phyloP scores from a whole-genome alignment of 2,329 filamentous ascomycete genomes.

The Pseudopithomyces chartarum region DNA sequence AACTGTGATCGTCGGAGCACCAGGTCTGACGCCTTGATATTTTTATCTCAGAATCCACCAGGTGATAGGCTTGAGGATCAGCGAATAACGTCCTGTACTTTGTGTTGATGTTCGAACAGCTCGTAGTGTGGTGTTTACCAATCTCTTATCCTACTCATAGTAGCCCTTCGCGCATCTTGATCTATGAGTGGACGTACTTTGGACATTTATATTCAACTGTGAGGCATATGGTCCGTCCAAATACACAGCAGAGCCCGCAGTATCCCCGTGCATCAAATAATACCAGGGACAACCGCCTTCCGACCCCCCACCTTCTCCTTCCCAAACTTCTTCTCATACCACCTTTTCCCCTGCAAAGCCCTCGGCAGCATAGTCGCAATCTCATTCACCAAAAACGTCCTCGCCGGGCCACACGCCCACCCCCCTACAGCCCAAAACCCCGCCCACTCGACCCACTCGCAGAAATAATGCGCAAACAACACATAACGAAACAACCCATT shows the following conservation, averaged over 20 bases:
- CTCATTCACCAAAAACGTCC: slow-evolving; percentile 85
- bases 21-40: too few relatives aligned
- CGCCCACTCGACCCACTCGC: slow-evolving; percentile 94
- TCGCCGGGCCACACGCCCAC: slow-evolving; percentile 71
- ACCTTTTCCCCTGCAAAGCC: slow-evolving; percentile 77
- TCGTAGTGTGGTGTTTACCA: too few relatives aligned
- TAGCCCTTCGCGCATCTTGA: too few relatives aligned
- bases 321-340: slow-evolving; percentile 90
- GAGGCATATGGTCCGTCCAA: background rate
- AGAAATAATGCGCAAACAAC: slow-evolving; percentile 92
- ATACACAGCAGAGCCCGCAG: too few relatives aligned
- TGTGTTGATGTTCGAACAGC: too few relatives aligned
- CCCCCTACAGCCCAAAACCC: slow-evolving; percentile 81
- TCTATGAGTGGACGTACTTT: too few relatives aligned
- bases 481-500: slow-evolving; percentile 82
- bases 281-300: slow-evolving; percentile 73
- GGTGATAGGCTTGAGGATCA: too few relatives aligned
- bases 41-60: too few relatives aligned
- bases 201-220: too few relatives aligned
- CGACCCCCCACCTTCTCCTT: slow-evolving; percentile 75
- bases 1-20: too few relatives aligned
- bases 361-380: slow-evolving; percentile 87
- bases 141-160: too few relatives aligned
- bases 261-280: slow-evolving; percentile 41
- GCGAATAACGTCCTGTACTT: too few relatives aligned